Evolutionary conservation across 441 rosid genomes (phyloP).

Genomic region (Geranium incanum): DNA sequence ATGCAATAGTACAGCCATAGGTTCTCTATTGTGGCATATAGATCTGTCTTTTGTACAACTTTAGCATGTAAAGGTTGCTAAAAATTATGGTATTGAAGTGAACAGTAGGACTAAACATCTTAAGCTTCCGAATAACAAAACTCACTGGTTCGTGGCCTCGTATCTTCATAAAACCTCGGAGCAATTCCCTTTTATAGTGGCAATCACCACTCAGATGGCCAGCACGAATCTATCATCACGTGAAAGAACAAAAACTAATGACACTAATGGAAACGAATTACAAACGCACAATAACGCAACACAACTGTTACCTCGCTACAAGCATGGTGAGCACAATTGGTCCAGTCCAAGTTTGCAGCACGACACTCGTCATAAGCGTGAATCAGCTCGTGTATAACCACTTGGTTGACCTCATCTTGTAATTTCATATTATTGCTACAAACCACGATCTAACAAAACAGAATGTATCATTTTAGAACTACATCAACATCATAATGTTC

Average conservation of each 20-base stretch:
- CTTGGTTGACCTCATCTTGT: conserved; percentile 85
- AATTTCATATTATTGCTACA: conserved; percentile 61
- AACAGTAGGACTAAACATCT: background rate
- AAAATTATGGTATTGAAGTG: background rate
- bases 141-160: conserved; percentile 90
- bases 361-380: conserved; percentile 90
- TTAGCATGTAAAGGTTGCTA: background rate
- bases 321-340: conserved; percentile 91
- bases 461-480: conserved; percentile 9
- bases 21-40: too few relatives aligned
- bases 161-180: conserved; percentile 63
- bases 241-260: background rate
- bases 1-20: background rate
- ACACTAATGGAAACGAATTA: background rate
- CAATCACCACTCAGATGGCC: conserved; percentile 90
- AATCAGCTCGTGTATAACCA: conserved; percentile 73
- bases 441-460: conserved; percentile 45
- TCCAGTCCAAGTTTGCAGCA: conserved; percentile 77
- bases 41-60: background rate
- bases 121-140: background rate
- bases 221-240: conserved; percentile 61
- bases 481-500: background rate
- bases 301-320: conserved; percentile 61
- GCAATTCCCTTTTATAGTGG: conserved; percentile 75
- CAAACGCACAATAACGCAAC: conserved; percentile 10